phyloP scores from a whole-genome alignment of 2,329 filamentous ascomycete species.

The Onygena corvina region DNA sequence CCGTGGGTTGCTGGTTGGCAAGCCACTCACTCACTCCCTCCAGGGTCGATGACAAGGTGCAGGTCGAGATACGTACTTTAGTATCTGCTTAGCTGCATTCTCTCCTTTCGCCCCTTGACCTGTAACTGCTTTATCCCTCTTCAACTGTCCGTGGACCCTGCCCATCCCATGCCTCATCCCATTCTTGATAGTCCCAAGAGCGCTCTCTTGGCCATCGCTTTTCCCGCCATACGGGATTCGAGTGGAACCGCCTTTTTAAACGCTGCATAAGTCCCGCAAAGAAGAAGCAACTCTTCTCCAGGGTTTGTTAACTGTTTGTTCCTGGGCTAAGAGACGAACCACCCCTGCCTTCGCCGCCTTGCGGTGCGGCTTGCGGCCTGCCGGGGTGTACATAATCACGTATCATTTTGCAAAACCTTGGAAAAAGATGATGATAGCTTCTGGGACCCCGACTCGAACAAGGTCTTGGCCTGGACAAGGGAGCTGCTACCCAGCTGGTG shows the following conservation, averaged over 20 bases:
- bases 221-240: not conserved
- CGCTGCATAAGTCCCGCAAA: slow-evolving; percentile 2
- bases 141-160: not conserved
- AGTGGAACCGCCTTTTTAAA: slow-evolving; percentile 1
- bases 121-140: too few species aligned
- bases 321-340: not conserved
- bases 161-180: slow-evolving; percentile 1
- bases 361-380: not conserved
- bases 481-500: too few species aligned
- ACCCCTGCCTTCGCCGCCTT: not conserved
- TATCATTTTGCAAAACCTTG: too few species aligned
- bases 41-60: too few species aligned
- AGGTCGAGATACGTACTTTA: too few species aligned
- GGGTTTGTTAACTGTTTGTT: slow-evolving; percentile 5
- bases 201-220: not conserved
- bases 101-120: too few species aligned
- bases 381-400: too few species aligned
- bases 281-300: slow-evolving; percentile 1
- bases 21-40: not conserved
- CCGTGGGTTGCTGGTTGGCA: not conserved
- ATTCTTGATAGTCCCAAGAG: not conserved
- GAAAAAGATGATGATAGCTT: too few species aligned
- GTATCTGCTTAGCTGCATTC: too few species aligned
- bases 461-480: not conserved
- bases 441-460: too few species aligned